Percentiles rank a stretch among this genome's conserved stretches.
These are phyloP conservation scores for Castanospermum australe DNA, from an alignment of 306 rosid species.

Conservation along the genomic window DNA sequence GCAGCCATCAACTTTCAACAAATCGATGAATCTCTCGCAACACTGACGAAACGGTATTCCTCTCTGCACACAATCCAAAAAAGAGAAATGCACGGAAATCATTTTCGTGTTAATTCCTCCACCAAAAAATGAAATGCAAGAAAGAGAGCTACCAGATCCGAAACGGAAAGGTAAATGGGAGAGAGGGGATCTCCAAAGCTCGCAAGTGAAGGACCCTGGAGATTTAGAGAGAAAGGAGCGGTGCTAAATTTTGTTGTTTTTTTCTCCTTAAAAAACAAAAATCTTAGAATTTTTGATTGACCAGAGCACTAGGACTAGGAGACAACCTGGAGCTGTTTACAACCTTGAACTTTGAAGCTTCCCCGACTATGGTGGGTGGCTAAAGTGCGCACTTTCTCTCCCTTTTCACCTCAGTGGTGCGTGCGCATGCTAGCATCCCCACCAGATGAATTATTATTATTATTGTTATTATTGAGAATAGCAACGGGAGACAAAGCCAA, in stretches of 20 bases:
- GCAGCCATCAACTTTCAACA: conserved; percentile 58
- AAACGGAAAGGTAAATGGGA: conserved; percentile 12
- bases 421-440: conserved; percentile 34
- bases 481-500: background rate
- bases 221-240: conserved; percentile 35
- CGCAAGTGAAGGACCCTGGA: conserved; percentile 34
- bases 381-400: conserved; percentile 27
- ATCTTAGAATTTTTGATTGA: background rate
- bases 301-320: background rate
- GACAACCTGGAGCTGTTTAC: conserved; percentile 26
- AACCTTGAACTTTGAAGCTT: conserved; percentile 33
- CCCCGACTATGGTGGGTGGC: conserved; percentile 38
- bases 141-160: conserved; percentile 46
- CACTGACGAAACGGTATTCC: background rate
- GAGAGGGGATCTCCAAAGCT: conserved; percentile 37
- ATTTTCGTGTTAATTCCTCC: background rate
- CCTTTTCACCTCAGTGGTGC: conserved; percentile 7
- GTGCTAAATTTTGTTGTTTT: background rate
- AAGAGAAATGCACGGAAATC: background rate
- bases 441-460: background rate
- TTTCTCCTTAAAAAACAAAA: background rate
- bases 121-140: conserved; percentile 6
- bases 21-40: conserved; percentile 25
- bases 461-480: background rate
- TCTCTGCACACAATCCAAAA: conserved; percentile 17